These are phyloP conservation scores for Dunaliella primolecta DNA, from an alignment of 139 green algal species.

Conservation along the genomic window DNA sequence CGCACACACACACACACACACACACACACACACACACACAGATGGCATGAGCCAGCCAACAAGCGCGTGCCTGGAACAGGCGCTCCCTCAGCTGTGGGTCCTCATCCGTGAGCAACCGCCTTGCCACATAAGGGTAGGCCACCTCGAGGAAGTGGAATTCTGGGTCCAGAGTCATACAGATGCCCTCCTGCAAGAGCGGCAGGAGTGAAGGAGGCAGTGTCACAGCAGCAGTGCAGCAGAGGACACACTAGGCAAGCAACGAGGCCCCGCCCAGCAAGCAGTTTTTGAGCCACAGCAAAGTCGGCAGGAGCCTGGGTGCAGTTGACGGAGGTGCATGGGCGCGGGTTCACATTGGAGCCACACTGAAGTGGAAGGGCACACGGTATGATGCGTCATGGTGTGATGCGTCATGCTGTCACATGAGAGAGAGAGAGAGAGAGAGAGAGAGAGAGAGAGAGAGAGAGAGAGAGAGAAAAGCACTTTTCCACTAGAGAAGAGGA, in stretches of 20 bases:
- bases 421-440: too few relatives aligned
- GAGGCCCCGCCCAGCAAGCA: background rate
- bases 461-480: background rate
- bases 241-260: too few relatives aligned
- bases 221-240: conserved; percentile 6
- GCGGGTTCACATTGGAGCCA: too few relatives aligned
- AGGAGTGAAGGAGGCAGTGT: conserved; percentile 15
- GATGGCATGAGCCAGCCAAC: background rate
- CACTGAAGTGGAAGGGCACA: too few relatives aligned
- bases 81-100: conserved; percentile 90
- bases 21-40: background rate
- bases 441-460: too few relatives aligned
- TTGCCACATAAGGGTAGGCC: conserved; percentile 87
- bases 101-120: conserved; percentile 91
- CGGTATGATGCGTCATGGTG: too few relatives aligned
- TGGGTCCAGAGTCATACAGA: conserved; percentile 96
- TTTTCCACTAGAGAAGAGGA: too few relatives aligned
- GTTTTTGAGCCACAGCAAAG: background rate
- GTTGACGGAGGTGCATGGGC: background rate
- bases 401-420: too few relatives aligned
- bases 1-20: background rate
- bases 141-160: conserved; percentile 96
- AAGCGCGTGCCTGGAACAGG: conserved; percentile 76
- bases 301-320: background rate
- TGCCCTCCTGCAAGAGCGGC: conserved; percentile 87